phyloP scores from a whole-genome alignment of 2,329 filamentous ascomycete genomes.

The Elsinoe perseae region DNA sequence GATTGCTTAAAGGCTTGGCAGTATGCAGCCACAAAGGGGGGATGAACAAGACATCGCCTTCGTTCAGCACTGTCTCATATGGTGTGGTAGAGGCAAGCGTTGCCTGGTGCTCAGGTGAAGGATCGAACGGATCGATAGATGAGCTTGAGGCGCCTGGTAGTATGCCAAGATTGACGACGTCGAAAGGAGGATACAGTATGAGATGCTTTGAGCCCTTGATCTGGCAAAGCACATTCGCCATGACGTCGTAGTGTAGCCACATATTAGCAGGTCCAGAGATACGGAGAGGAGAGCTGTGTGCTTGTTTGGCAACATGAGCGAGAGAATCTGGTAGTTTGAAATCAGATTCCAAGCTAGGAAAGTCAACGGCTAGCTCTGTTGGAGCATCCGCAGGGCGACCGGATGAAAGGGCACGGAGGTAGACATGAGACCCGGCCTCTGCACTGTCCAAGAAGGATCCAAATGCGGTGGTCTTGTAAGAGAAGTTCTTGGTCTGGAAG shows the following conservation, averaged over 20 bases:
- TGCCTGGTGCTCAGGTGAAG: conserved; percentile 18
- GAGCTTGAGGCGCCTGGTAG: conserved; percentile 74
- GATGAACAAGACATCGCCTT: conserved; percentile 72
- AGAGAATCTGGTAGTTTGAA: conserved; percentile 62
- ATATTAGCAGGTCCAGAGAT: conserved; percentile 74
- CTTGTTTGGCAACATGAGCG: conserved; percentile 49
- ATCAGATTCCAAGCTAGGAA: conserved; percentile 59
- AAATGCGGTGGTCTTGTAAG: conserved; percentile 62
- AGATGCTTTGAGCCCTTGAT: conserved; percentile 65
- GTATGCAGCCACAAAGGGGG: conserved; percentile 80
- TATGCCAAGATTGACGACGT: conserved; percentile 63
- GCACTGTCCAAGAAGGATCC: conserved; percentile 57
- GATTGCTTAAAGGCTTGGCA: conserved; percentile 43
- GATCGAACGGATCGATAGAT: conserved; percentile 59
- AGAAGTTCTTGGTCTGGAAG: conserved; percentile 77
- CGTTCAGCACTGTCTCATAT: conserved; percentile 55
- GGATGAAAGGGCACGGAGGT: conserved; percentile 69
- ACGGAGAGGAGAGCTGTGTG: conserved; percentile 71
- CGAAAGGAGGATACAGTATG: conserved; percentile 68
- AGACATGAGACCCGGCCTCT: conserved; percentile 54
- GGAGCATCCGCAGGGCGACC: conserved; percentile 60
- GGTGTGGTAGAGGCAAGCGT: conserved; percentile 48
- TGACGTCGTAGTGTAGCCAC: conserved; percentile 90
- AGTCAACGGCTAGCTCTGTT: conserved; percentile 64
- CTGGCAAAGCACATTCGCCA: conserved; percentile 81